phyloP scores from a whole-genome alignment of 768 basidiomycete genomes.

The Rossbeevera mucosa region DNA sequence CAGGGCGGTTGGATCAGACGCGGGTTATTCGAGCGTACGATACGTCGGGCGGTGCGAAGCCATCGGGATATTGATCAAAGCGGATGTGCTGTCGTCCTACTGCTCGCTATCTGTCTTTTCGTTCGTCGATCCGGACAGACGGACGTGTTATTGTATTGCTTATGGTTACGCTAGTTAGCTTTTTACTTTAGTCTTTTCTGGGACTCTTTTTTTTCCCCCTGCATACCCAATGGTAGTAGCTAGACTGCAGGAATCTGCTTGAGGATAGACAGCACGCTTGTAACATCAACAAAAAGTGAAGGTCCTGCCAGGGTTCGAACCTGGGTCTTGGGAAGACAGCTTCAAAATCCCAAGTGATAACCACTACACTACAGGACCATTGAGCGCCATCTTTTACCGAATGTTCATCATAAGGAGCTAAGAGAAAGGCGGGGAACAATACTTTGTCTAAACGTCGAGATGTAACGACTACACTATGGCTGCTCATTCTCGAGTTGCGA shows the following conservation, averaged over 20 bases:
- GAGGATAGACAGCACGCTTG: too few relatives aligned
- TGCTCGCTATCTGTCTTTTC: not conserved
- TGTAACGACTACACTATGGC: not conserved
- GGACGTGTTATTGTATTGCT: not conserved
- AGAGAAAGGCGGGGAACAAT: not conserved
- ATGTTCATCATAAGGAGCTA: not conserved
- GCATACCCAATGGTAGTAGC: not conserved
- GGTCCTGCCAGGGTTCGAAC: constrained; percentile 27
- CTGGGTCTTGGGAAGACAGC: constrained; percentile 19
- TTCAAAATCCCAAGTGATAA: constrained; percentile 27
- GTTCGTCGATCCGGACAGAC: not conserved
- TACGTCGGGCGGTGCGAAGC: constrained; percentile 69
- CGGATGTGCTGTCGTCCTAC: not conserved
- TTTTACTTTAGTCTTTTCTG: not conserved
- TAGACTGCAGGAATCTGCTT: not conserved
- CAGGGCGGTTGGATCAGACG: constrained; percentile 70
- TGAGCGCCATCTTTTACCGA: too few relatives aligned
- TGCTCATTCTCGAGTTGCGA: constrained; percentile 41
- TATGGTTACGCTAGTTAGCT: constrained; percentile 1
- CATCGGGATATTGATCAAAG: constrained; percentile 60
- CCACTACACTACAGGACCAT: constrained; percentile 26
- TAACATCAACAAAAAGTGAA: constrained; percentile 11
- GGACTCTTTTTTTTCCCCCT: not conserved
- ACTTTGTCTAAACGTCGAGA: not conserved
- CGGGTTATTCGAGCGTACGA: constrained; percentile 83